phyloP scores from a whole-genome alignment of 148 eudicot species.

The Drosera capensis region DNA sequence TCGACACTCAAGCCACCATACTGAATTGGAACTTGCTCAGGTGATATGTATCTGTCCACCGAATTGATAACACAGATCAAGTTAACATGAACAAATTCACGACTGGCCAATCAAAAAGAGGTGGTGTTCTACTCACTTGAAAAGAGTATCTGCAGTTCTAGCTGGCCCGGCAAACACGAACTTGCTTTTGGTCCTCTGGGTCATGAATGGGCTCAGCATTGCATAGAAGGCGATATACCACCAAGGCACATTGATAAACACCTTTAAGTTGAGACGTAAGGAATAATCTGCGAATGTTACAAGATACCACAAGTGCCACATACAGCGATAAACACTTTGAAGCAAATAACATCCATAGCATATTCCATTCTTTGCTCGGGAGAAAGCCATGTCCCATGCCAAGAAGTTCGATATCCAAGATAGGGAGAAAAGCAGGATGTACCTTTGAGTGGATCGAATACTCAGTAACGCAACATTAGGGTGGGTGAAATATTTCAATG shows the following conservation, averaged over 20 bases:
- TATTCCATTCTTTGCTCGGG: too few relatives aligned
- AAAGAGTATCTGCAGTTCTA: constrained; percentile 66
- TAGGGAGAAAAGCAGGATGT: too few relatives aligned
- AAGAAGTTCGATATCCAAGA: too few relatives aligned
- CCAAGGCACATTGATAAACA: constrained; percentile 87
- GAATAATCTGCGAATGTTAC: background rate
- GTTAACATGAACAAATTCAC: background rate
- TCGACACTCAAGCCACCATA: constrained; percentile 81
- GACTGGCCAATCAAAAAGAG: background rate
- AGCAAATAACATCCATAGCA: background rate
- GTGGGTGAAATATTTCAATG: background rate
- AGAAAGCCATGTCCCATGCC: too few relatives aligned
- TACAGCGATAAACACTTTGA: background rate
- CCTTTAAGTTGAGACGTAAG: constrained; percentile 15
- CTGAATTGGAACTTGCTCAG: constrained; percentile 83
- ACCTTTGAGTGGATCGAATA: background rate
- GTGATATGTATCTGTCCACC: constrained; percentile 56
- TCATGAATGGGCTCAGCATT: constrained; percentile 63
- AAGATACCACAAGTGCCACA: background rate
- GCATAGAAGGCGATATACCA: constrained; percentile 71
- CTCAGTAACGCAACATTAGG: background rate
- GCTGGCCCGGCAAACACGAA: constrained; percentile 74
- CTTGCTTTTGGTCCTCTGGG: constrained; percentile 91
- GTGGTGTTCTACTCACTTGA: constrained; percentile 41
- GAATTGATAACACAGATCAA: background rate